Base-by-base conservation (phyloP, 805 yeast species). In the Teunomyces aglyptinius region DNA sequence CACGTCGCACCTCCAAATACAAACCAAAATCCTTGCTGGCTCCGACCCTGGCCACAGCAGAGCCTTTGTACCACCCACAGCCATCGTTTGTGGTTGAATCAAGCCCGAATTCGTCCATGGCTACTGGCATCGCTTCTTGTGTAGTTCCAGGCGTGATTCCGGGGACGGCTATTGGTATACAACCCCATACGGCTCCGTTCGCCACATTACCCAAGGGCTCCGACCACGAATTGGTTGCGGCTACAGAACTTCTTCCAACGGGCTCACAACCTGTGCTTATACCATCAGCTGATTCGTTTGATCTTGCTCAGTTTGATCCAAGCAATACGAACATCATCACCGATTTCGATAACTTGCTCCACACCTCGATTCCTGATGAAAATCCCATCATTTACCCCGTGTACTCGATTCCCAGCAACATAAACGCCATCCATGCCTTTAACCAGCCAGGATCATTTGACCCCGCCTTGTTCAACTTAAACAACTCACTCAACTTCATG, bases 331-430 rank as follows among this genome's bases (percentile, higher is more conserved):
- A 45, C 6, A 35, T 45, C 18, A 54, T 55, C 20, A 70, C 65
- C 45, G 59, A 61, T 45, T 70, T 63, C 41, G 73, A 68, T 53
- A 64, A 68, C 49, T 55, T 70, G 43, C 56, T 69, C 29, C 33
- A 55, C n/a, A 34, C 54, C 3, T 41, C 55, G 8, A 44, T 55
- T 6, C 49, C 55, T 39, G 55, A 54, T 27, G 65, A 64, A 36
- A 49, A 53, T 44, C 59, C 67, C 20, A 70, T 70, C 44, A 65
- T 70, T 16, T 70, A 70, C 46, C 75, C 75, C 1, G 63, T 70
- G 11, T 70, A 70, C 47, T 55, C 65, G 4, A 50, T 66, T 33
- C 49, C 46, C 29, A 35, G 33, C 20, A 31, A 46, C 33, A 20
- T 45, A 31, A 34, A 42, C 39, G 22, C 19, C 11, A 24, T 31